Evolutionary conservation across 805 yeast species (phyloP), one percentile per base, ranked within the genome.

Genomic region (Dipodascus albidus): DNA sequence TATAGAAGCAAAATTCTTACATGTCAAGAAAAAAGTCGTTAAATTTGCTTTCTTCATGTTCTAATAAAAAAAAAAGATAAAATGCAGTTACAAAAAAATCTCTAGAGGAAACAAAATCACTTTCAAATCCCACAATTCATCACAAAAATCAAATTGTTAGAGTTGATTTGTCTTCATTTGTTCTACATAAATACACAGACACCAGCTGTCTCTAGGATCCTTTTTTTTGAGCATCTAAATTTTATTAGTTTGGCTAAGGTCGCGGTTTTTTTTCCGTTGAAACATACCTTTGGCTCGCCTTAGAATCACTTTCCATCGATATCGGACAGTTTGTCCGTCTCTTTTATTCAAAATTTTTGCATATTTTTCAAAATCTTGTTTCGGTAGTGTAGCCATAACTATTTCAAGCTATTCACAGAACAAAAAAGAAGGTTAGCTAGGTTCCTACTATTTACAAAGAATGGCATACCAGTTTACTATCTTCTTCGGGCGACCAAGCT

Each of bases 301-400:
- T 2, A 66, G 59, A n/a, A 66, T 53, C 22, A 64, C 67, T 55
- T 65, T 66, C 69, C 69, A 66, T 31, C 69, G 55, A 50, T 66
- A 66, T 51, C 69, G 58, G 23, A 66, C 69, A 20, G 69, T 65
- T 52, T 66, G 69, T 15, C 63, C 62, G 52, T 66, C 69, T n/a
- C 69, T 55, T 48, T 66, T 66, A 59, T 62, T 62, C 33, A 66
- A 58, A 27, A 62, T 55, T 49, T 63, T 55, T 2, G 69, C 69
- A 50, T 66, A 66, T 42, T 64, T 66, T 24, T 57, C 58, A 50
- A 57, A 66, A 53, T 66, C 69, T 56, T 66, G 69, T 1, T 66
- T 58, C 3, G 69, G 69, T 24, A 66, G 51, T 4, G 68, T 66
- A 42, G 61, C 48, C 53, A 66, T 55, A 17, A 66, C 67, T 49